phyloP scores from a whole-genome alignment of 345 rosid genomes.

The Arabis alpina region DNA sequence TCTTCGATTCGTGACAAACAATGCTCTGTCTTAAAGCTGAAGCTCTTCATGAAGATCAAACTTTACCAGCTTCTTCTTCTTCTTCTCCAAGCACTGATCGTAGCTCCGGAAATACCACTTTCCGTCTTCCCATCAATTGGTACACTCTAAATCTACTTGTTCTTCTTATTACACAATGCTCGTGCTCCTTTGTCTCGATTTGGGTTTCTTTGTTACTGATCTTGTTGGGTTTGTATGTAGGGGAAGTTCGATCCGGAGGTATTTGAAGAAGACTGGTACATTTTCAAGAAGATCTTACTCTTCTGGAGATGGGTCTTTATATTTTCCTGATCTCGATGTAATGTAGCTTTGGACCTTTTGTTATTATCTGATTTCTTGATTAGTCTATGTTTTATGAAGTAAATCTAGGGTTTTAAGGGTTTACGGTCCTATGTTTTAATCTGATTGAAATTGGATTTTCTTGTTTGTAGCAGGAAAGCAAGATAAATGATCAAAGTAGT shows the following conservation, averaged over 20 bases:
- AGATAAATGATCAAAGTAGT: slow-evolving; percentile 43
- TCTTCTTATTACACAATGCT: slow-evolving; percentile 14
- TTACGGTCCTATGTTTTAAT: slow-evolving; percentile 1
- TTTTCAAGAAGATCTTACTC: slow-evolving; percentile 57
- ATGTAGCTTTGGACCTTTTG: not conserved
- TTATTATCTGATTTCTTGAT: slow-evolving; percentile 3
- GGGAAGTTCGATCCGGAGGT: slow-evolving; percentile 64
- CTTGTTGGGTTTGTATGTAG: slow-evolving; percentile 34
- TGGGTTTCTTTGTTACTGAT: slow-evolving; percentile 7
- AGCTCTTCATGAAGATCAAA: slow-evolving; percentile 54
- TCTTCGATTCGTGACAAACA: slow-evolving; percentile 23
- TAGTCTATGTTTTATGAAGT: not conserved
- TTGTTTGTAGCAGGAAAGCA: slow-evolving; percentile 46
- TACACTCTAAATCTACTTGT: slow-evolving; percentile 24
- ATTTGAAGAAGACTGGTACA: slow-evolving; percentile 53
- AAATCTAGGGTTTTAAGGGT: slow-evolving; percentile 38
- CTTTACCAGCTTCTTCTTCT: slow-evolving; percentile 39
- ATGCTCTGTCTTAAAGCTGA: slow-evolving; percentile 70
- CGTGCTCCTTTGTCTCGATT: not conserved
- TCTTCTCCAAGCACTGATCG: slow-evolving; percentile 40
- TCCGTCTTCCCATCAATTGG: slow-evolving; percentile 63
- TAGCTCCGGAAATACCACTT: slow-evolving; percentile 39
- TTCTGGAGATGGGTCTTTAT: slow-evolving; percentile 55
- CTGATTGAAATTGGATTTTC: not conserved
- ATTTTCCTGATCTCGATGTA: slow-evolving; percentile 59